Conservation (phyloP, 2,329 filamentous ascomycete species). For the Aspergillus texensis region DNA sequence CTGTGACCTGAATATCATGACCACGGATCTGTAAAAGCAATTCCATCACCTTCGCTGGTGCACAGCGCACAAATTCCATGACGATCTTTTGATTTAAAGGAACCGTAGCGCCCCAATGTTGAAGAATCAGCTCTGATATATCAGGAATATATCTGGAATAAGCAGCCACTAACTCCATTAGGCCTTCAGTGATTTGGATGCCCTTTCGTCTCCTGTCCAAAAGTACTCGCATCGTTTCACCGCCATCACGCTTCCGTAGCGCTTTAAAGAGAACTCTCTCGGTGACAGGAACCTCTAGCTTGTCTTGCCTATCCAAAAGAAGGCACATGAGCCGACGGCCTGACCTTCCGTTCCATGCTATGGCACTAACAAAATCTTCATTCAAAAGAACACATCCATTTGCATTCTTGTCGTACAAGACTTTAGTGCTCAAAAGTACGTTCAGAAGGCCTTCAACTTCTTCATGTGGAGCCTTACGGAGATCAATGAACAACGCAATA, state of each 20-base stretch:
- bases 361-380: not conserved
- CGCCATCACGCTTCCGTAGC: rapidly evolving
- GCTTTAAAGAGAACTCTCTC: not conserved
- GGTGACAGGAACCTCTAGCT: not conserved
- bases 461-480: rapidly evolving
- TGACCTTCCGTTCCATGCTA: rapidly evolving
- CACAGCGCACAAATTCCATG: rapidly evolving
- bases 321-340: not conserved
- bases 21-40: not conserved
- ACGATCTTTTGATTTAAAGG: not conserved
- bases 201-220: not conserved
- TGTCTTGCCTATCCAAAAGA: not conserved
- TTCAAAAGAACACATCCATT: not conserved
- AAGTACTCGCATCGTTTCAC: not conserved
- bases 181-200: not conserved
- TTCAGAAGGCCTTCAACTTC: not conserved
- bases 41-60: not conserved
- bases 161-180: rapidly evolving
- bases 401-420: not conserved
- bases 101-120: not conserved
- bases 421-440: not conserved
- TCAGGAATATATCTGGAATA: rapidly evolving
- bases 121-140: not conserved
- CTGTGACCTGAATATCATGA: not conserved
- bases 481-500: not conserved